Base-by-base conservation (phyloP, 805 yeast genomes). In the Candida koratica region DNA sequence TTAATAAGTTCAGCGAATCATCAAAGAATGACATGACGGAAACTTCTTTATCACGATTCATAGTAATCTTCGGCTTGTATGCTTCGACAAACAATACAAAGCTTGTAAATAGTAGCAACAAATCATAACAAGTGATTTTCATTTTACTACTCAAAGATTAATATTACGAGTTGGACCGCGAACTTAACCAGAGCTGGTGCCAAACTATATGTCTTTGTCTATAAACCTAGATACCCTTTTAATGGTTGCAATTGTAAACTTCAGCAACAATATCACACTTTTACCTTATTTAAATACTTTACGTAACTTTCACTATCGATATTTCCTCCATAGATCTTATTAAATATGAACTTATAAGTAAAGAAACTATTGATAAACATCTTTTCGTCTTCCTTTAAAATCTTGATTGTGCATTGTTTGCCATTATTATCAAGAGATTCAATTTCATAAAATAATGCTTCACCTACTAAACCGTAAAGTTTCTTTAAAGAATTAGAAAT, bases 1-100 rank as follows among this genome's bases (percentile, higher is more conserved):
- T 48, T 18, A 79, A 34, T 4, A 75, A 39, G n/a, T 61, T 63
- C 0, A 71, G 48, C 0, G 82, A 70, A 47, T 79, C 84, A 43
- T 78, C 81, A 45, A 79, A 74, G 50, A 73, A 78, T 14, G 34
- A 16, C 42, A 50, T 4, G 22, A 17, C 9, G 54, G 32, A 3
- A 34, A 29, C 2, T 32, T 20, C 23, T 1, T 42, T 36, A 23
- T 46, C 32, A 14, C 40, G 36, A 17, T 30, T 35, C 17, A 43
- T 18, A 7, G 45, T 38, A 15, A 61, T 39, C 16, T 47, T 43
- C 11, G 68, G 68, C 5, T 47, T 37, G 37, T 28, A 38, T n/a
- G 17, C 36, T 12, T 25, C 15, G 25, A 15, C 31, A 18, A 33
- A 17, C 14, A 4, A 15, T 11, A 17, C 9, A 13, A 14, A n/a